phyloP scores from a whole-genome alignment of 495 filamentous ascomycete species.

The Aspergillus egyptiacus region DNA sequence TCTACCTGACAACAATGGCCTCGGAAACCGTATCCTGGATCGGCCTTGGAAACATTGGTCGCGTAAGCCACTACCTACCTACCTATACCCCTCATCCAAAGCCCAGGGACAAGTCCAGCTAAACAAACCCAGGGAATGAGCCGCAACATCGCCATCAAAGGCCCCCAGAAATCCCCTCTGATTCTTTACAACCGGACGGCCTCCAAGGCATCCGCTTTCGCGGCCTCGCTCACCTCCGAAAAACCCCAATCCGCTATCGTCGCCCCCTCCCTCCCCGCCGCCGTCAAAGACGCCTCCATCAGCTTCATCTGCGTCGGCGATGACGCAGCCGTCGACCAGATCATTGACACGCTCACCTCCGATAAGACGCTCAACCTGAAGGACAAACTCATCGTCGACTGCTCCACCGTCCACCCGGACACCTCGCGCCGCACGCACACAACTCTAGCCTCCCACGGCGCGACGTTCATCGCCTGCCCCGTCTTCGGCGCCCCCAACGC shows the following conservation, averaged over 20 bases:
- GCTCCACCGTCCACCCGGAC: slow-evolving; percentile 82
- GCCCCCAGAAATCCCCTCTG: slow-evolving; percentile 59
- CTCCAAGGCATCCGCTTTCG: slow-evolving; percentile 51
- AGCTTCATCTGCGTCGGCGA: slow-evolving; percentile 82
- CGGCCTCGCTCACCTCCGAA: slow-evolving; percentile 43
- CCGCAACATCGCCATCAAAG: slow-evolving; percentile 76
- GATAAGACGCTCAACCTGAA: slow-evolving; percentile 37
- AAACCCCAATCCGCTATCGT: slow-evolving; percentile 48
- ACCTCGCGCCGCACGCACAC: slow-evolving; percentile 61
- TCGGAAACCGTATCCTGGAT: slow-evolving; percentile 57
- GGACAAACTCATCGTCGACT: slow-evolving; percentile 59
- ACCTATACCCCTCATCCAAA: no score
- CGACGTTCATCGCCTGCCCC: slow-evolving; percentile 71
- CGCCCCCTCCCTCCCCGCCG: slow-evolving; percentile 55
- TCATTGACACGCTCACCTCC: slow-evolving; percentile 44
- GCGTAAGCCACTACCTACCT: slow-evolving; percentile 48
- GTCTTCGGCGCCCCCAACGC: slow-evolving; percentile 78
- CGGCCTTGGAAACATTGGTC: slow-evolving; percentile 87
- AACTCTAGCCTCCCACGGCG: slow-evolving; percentile 50
- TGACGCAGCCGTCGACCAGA: slow-evolving; percentile 60
- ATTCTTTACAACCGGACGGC: slow-evolving; percentile 76
- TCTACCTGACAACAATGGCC: slow-evolving; percentile 14
- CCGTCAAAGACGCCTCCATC: slow-evolving; percentile 62
- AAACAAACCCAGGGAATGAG: slow-evolving; percentile 65
- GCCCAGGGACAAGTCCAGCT: slow-evolving; percentile 17